Conservation (phyloP, 1,284 basidiomycete genomes). For the Rhodotorula sp. region DNA sequence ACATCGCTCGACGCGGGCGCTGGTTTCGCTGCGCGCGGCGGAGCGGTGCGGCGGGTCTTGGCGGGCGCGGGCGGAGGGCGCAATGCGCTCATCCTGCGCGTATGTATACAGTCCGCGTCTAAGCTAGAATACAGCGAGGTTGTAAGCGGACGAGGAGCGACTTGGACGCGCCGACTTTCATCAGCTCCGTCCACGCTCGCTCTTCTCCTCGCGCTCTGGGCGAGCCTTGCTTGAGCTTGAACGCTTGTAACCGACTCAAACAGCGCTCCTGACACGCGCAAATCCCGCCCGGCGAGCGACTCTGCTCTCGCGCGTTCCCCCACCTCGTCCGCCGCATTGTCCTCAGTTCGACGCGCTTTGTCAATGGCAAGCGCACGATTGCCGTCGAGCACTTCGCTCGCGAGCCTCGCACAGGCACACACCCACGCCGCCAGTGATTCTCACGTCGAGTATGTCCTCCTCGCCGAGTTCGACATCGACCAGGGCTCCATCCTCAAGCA, state of each 20-base stretch:
- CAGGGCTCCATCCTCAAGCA: slow-evolving; percentile 86
- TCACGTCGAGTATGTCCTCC: slow-evolving; percentile 75
- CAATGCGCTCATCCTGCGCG: neutral
- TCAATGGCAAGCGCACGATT: neutral
- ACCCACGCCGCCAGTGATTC: neutral
- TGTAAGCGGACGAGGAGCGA: neutral
- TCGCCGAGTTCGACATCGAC: slow-evolving; percentile 95
- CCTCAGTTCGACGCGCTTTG: too few relatives aligned
- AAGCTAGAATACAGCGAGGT: neutral
- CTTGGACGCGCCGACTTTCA: neutral
- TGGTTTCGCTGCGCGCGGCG: slow-evolving; percentile 3
- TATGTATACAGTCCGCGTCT: too few relatives aligned
- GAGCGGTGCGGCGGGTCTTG: slow-evolving; percentile 15
- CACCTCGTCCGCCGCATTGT: too few relatives aligned
- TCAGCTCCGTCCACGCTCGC: neutral
- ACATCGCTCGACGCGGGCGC: neutral
- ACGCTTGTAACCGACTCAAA: neutral
- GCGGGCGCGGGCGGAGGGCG: slow-evolving; percentile 19
- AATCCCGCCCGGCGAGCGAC: neutral
- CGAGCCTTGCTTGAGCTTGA: neutral
- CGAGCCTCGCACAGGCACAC: neutral
- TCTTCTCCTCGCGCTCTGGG: neutral
- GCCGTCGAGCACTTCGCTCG: neutral
- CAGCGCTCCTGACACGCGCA: neutral
- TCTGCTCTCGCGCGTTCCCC: neutral